A percentile compares a stretch with the other conserved stretches of the same genome.
Evolutionary conservation across 176 grass and related monocot genomes (phyloP).

Genomic region (Rhipidocladum racemiflorum): DNA sequence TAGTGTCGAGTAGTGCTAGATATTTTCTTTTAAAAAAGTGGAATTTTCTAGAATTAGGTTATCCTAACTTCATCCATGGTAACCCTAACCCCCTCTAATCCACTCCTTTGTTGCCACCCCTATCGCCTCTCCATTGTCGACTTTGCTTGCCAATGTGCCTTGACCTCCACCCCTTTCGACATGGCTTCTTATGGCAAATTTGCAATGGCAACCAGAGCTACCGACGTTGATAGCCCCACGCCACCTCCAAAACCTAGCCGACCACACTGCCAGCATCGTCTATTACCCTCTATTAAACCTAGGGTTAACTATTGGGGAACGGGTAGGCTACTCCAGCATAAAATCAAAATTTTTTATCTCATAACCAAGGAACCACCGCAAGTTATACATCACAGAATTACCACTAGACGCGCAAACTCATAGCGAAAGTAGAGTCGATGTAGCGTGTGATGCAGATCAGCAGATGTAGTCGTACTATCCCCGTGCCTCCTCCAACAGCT

Average conservation of each 20-base stretch:
- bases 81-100: background rate
- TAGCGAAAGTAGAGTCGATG: no score
- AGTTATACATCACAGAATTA: no score
- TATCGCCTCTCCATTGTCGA: background rate
- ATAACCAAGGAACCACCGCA: no score
- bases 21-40: background rate
- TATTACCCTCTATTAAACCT: no score
- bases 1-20: no score
- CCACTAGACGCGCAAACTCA: no score
- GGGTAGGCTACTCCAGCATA: no score
- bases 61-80: background rate
- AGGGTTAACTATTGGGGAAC: no score
- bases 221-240: rapidly evolving
- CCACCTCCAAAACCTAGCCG: background rate
- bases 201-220: background rate
- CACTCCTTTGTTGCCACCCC: background rate
- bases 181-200: background rate
- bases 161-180: background rate
- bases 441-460: no score
- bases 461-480: no score
- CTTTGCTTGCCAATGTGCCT: background rate
- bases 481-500: no score
- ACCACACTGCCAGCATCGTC: background rate
- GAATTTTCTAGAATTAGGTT: background rate
- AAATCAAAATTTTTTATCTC: no score